Evolutionary conservation across 768 basidiomycete species (phyloP).

Genomic region (Coprinellus aureogranulatus): DNA sequence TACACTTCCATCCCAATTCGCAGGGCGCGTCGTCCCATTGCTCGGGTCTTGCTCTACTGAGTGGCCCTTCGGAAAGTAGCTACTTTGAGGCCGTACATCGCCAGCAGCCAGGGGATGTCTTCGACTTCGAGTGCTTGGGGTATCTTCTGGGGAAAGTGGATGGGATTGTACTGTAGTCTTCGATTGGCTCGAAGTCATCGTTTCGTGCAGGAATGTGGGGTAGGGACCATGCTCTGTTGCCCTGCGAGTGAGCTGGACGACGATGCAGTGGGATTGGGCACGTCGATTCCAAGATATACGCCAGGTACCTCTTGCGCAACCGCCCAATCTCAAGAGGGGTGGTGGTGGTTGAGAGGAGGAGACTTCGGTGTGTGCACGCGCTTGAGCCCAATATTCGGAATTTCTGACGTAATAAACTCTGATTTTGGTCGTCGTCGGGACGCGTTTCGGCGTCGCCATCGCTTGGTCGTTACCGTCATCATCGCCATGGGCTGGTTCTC

Average conservation of each 20-base stretch:
- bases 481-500: conserved; percentile 43
- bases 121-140: conserved; percentile 44
- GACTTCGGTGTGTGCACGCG: not conserved
- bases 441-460: not conserved
- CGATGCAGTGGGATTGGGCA: not conserved
- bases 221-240: not conserved
- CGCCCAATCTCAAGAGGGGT: not conserved
- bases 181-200: conserved; percentile 38
- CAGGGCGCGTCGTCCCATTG: conserved; percentile 21
- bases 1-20: conserved; percentile 51
- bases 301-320: not conserved
- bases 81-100: conserved; percentile 32
- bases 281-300: not conserved
- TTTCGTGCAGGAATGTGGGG: conserved; percentile 1
- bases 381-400: not conserved
- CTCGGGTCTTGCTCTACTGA: conserved; percentile 43
- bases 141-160: conserved; percentile 64
- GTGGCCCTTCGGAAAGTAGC: conserved; percentile 65
- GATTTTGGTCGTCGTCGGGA: not conserved
- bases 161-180: conserved; percentile 68
- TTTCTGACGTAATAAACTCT: conserved; percentile 8
- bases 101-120: conserved; percentile 17
- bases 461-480: not conserved
- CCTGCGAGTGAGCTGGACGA: not conserved
- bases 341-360: not conserved